Evolutionary conservation across 2,329 filamentous ascomycete genomes (phyloP), one percentile per base, ranked within the genome.

Genomic region (Pestalotiopsis sp.): DNA sequence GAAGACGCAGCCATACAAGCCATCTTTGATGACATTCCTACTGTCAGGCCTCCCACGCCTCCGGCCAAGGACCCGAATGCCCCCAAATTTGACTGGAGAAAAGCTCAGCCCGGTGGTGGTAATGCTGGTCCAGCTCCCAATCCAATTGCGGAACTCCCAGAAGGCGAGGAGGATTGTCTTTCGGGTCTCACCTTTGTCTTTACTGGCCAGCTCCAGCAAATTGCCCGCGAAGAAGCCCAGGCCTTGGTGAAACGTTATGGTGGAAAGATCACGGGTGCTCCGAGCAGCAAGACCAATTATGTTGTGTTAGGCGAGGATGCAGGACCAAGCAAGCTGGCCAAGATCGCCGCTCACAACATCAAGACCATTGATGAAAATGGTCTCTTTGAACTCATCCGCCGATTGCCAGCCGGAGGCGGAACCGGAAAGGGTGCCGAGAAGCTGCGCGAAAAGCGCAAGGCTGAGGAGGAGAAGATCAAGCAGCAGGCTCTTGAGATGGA

Each of bases 291-390:
- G 81, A 99, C 97, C 0, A 96, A 88, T 76, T 99, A 94, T 77
- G 94, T 99, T 61, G 93, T 99, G 17, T 87, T 99, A 2, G 96
- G 96, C 58, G 88, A 87, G 31, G 96, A 98, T 79, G 96, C 97
- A 27, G 96, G 96, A 0, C 96, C 96, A 1, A 97, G 92, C 80
- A 99, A 99, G 79, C 85, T 99, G 56, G 86, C 91, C 72, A 98
- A 95, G 73, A 98, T 99, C 73, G 86, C 88, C 68, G 87, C 94
- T 23, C 84, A 92, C 74, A 89, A 89, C 0, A 89, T 98, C 78
- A 98, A 94, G 80, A 97, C 95, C 0, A 98, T 99, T 76, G 92
- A 98, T 74, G 97, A 99, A 78, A 89, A 97, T 73, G 97, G 96
- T 0, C 83, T 99, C 2, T 97, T 97, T 73, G 91, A 93, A 69